phyloP scores from a whole-genome alignment of 257 asterid genomes.

The Agastache rugosa region DNA sequence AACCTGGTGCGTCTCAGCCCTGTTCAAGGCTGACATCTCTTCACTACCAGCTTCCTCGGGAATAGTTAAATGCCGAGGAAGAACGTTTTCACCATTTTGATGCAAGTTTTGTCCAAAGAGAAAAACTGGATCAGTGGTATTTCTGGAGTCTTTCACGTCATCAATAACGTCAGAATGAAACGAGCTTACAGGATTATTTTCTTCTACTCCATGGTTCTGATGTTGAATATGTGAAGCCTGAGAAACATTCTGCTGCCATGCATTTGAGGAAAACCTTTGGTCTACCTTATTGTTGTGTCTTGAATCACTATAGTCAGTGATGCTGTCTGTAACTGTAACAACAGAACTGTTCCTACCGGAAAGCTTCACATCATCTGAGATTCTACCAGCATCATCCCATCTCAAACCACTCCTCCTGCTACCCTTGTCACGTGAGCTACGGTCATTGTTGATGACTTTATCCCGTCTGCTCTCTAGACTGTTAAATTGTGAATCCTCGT shows the following conservation, averaged over 20 bases:
- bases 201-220: slow-evolving; percentile 12
- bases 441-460: slow-evolving; percentile 46
- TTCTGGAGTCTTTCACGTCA: slow-evolving; percentile 46
- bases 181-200: slow-evolving; percentile 40
- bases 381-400: slow-evolving; percentile 44
- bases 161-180: slow-evolving; percentile 43
- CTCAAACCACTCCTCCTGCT: slow-evolving; percentile 41
- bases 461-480: slow-evolving; percentile 47
- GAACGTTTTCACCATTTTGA: slow-evolving; percentile 46
- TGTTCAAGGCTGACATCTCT: slow-evolving; percentile 43
- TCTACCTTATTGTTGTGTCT: slow-evolving; percentile 36
- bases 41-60: slow-evolving; percentile 41
- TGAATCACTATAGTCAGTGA: slow-evolving; percentile 36
- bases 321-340: slow-evolving; percentile 19
- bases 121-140: slow-evolving; percentile 38
- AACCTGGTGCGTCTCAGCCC: slow-evolving; percentile 41
- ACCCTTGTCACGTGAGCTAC: slow-evolving; percentile 36
- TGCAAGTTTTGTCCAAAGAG: slow-evolving; percentile 53
- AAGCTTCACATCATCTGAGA: slow-evolving; percentile 41
- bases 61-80: slow-evolving; percentile 47
- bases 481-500: slow-evolving; percentile 53
- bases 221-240: too few relatives aligned
- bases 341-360: slow-evolving; percentile 39
- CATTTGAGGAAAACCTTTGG: too few relatives aligned
- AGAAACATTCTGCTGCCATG: too few relatives aligned